Evolutionary conservation across 2,329 filamentous ascomycete species (phyloP).

Genomic region (Coniella lustricola): DNA sequence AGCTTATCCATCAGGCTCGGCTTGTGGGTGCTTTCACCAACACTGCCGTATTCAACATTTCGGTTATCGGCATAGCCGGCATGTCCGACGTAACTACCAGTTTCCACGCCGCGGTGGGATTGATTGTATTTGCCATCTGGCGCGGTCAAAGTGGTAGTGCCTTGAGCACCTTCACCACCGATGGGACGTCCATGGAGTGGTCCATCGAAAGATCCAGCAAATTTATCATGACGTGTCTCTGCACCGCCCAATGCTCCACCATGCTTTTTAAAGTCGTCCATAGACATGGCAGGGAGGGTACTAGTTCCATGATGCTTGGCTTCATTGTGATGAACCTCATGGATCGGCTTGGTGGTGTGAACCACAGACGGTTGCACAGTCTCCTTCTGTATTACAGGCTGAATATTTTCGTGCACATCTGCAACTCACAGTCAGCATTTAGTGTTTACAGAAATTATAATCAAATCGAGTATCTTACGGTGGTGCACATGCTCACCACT

Average conservation of each 20-base stretch:
- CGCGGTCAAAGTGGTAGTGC: background rate
- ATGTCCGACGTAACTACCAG: too few relatives aligned
- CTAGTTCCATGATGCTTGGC: constrained; percentile 60
- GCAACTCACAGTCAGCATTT: constrained; percentile 13
- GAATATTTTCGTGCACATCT: constrained; percentile 59
- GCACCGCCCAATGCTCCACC: constrained; percentile 45
- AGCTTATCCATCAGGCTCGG: too few relatives aligned
- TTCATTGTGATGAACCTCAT: constrained; percentile 63
- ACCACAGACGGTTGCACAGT: constrained; percentile 59
- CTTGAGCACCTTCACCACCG: background rate
- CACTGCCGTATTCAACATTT: too few relatives aligned
- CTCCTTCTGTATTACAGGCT: constrained; percentile 65
- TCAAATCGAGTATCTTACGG: too few relatives aligned
- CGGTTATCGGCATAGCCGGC: too few relatives aligned
- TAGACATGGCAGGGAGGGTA: constrained; percentile 54
- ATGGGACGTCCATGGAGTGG: background rate
- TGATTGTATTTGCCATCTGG: too few relatives aligned
- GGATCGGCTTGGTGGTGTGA: constrained; percentile 65
- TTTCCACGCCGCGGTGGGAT: too few relatives aligned
- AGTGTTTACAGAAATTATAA: background rate
- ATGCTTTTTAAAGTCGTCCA: constrained; percentile 53
- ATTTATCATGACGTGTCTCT: background rate
- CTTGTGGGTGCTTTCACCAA: too few relatives aligned
- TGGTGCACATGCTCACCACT: constrained; percentile 57
- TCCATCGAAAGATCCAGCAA: background rate